phyloP scores from a whole-genome alignment of 2,329 filamentous ascomycete species.

The Hymenoscyphus infarciens region DNA sequence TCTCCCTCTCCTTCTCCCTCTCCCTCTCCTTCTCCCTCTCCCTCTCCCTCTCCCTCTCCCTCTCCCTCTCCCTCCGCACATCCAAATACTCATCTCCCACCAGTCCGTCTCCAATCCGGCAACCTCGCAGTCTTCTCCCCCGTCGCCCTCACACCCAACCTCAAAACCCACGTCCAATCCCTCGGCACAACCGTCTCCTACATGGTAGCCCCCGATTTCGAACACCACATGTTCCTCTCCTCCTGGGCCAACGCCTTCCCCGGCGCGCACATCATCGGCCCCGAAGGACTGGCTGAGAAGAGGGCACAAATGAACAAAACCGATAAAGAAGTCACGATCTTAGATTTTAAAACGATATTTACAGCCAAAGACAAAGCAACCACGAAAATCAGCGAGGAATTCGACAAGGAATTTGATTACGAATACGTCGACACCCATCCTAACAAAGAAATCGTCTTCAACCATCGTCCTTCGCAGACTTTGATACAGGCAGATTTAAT shows the following conservation, averaged over 20 bases:
- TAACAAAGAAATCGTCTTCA: slow-evolving; percentile 86
- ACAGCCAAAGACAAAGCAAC: slow-evolving; percentile 49
- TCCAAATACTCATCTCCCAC: slow-evolving; percentile 11
- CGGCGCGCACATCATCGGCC: slow-evolving; percentile 73
- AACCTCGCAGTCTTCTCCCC: slow-evolving; percentile 88
- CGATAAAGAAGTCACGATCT: slow-evolving; percentile 41
- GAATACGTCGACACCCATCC: slow-evolving; percentile 77
- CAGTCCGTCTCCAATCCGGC: slow-evolving; percentile 59
- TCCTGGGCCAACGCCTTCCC: slow-evolving; percentile 81
- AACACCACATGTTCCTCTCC: slow-evolving; percentile 92
- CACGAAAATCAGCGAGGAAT: slow-evolving; percentile 65
- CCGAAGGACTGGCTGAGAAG: slow-evolving; percentile 80
- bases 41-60: not conserved
- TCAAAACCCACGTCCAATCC: slow-evolving; percentile 60
- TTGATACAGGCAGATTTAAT: slow-evolving; percentile 87
- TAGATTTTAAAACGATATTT: slow-evolving; percentile 64
- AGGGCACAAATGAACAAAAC: slow-evolving; percentile 58
- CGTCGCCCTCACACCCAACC: slow-evolving; percentile 74
- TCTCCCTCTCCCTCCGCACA: not conserved
- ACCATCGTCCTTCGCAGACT: slow-evolving; percentile 73
- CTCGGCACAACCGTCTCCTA: slow-evolving; percentile 73
- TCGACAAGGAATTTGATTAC: slow-evolving; percentile 80
- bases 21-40: not conserved
- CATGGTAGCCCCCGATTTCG: slow-evolving; percentile 81
- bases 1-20: not conserved